These are phyloP conservation scores for Linderniella brevidens DNA, from an alignment of 257 asterid genomes.

Conservation along the genomic window DNA sequence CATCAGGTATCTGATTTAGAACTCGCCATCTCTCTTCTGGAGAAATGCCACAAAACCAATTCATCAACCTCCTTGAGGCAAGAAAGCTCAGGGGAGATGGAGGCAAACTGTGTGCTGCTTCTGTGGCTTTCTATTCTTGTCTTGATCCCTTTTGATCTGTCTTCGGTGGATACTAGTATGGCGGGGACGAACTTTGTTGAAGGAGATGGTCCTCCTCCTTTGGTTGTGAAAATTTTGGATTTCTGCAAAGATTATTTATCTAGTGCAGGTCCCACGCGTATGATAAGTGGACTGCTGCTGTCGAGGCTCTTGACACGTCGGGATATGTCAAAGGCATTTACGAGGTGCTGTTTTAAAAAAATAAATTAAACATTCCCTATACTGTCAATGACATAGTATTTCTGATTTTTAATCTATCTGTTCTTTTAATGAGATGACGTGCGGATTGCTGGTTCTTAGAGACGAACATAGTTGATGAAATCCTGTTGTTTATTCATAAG, in stretches of 20 bases:
- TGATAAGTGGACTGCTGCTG: slow-evolving; percentile 72
- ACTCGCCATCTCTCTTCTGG: slow-evolving; percentile 81
- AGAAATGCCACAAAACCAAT: slow-evolving; percentile 47
- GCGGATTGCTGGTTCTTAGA: no score
- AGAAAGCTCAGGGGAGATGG: slow-evolving; percentile 99
- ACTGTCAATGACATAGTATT: background rate
- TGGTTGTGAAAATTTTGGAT: slow-evolving; percentile 58
- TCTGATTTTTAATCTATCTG: no score
- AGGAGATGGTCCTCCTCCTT: slow-evolving; percentile 53
- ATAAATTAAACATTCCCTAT: background rate
- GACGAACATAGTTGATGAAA: no score
- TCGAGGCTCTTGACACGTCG: slow-evolving; percentile 89
- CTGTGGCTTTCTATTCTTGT: slow-evolving; percentile 92
- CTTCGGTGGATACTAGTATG: slow-evolving; percentile 81
- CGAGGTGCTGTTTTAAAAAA: slow-evolving; percentile 22
- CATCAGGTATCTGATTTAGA: slow-evolving; percentile 95
- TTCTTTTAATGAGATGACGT: no score
- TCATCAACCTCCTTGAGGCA: slow-evolving; percentile 66
- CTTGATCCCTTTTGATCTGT: slow-evolving; percentile 85
- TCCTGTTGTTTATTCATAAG: no score
- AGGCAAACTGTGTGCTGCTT: slow-evolving; percentile 66
- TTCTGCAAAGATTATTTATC: slow-evolving; percentile 72
- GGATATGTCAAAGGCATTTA: slow-evolving; percentile 74
- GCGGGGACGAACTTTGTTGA: slow-evolving; percentile 18
- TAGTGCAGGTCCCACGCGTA: slow-evolving; percentile 90